These are phyloP conservation scores for Tillandsia leiboldiana DNA, from an alignment of 176 grass and related monocot species.

Conservation along the genomic window DNA sequence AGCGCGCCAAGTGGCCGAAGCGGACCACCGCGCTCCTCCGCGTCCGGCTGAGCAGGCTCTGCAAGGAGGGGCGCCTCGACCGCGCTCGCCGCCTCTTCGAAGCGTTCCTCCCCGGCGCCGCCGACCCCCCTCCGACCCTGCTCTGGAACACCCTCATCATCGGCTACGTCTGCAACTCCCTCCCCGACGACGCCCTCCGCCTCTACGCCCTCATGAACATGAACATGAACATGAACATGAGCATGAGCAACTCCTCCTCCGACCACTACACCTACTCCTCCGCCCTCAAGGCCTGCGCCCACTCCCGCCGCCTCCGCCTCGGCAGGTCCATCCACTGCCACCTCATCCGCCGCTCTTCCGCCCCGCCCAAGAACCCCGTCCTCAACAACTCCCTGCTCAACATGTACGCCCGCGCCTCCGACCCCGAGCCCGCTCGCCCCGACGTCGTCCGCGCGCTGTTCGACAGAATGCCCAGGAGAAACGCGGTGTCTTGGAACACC, in stretches of 20 bases:
- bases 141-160: conserved; percentile 84
- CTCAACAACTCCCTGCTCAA: conserved; percentile 92
- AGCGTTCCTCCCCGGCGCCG: too few relatives aligned
- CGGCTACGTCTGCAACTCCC: conserved; percentile 60
- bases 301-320: conserved; percentile 42
- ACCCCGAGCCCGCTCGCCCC: not conserved
- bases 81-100: conserved; percentile 38
- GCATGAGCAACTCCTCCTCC: conserved; percentile 29
- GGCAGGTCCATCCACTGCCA: conserved; percentile 73
- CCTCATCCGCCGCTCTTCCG: conserved; percentile 39
- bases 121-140: conserved; percentile 36
- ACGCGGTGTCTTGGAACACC: conserved; percentile 80
- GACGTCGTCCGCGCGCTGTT: conserved; percentile 52
- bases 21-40: conserved; percentile 7
- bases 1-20: not conserved
- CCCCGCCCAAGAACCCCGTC: conserved; percentile 37
- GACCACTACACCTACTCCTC: conserved; percentile 93
- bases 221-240: conserved; percentile 35
- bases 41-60: conserved; percentile 49
- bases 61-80: conserved; percentile 70
- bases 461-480: conserved; percentile 61
- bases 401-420: conserved; percentile 50
- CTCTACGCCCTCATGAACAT: conserved; percentile 80
- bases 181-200: conserved; percentile 57
- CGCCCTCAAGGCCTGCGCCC: conserved; percentile 72